Base-by-base conservation (phyloP, 1,284 basidiomycete genomes). In the Tilletia walkeri region DNA sequence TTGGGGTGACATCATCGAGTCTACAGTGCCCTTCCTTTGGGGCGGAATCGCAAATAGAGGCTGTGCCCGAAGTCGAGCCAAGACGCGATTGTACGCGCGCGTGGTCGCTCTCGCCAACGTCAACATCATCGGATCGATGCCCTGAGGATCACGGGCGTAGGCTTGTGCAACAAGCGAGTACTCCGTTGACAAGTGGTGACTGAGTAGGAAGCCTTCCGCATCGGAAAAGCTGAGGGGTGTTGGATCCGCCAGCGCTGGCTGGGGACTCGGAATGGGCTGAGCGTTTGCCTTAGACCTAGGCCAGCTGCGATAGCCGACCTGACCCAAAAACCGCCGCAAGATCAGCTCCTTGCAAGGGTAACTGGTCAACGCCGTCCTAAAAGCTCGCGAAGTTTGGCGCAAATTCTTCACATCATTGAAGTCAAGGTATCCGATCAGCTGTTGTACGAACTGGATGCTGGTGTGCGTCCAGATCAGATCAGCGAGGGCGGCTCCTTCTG, bases 31-130 rank as follows among this genome's bases (percentile, higher is more conserved):
- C 30, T 18, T 14, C 39, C 50, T 68, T 1, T 34, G 53, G 1
- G 68, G 63, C 53, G 2, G 75, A 67, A 36, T 66, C 56, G 16
- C 61, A 61, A 70, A 74, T n/a, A 61, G 56, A 2, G 75, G 73
- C 74, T 85, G 84, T 53, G 76, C 50, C 9, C 85, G 76, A 20
- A 85, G 65, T 16, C 84, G 73, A 7, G 82, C 76, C 39, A 85
- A 75, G 56, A 86, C 78, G 10, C 82, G 77, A 63, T 83, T 84
- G 72, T 82, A 84, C 1, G 84, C 83, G 18, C 85, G 75, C 14
- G 83, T 84, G 0, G 82, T 77, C 1, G 82, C 79, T 1, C 83
- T 73, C 0, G 83, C 79, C 36, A 85, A 67, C 53, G 78, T 74
- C 4, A 81, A 79, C 4, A 80, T 80, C 2, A 75, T 71, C 3